Base-by-base conservation (phyloP, 768 basidiomycete species). In the Macrolepiota dolichaula region DNA sequence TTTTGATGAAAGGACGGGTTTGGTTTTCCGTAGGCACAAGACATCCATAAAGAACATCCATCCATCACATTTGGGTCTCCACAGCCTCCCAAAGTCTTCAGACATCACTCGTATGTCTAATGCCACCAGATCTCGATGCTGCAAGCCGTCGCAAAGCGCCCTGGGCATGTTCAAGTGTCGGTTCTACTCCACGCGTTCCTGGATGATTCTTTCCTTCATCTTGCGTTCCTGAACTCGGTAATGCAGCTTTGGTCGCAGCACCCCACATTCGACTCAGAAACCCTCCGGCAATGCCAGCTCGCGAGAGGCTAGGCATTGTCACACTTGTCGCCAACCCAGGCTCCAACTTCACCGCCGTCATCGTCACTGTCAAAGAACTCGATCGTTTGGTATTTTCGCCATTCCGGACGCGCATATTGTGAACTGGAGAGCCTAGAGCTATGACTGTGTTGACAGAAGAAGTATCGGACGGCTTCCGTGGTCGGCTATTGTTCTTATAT, bases 201-300 rank as follows among this genome's bases (percentile, higher is more conserved):
- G 12, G 4, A 36, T 32, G 15, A 15, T 40, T 15, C 42, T 36
- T 54, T n/a, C 51, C 44, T 35, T 29, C 40, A 32, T 59, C 50
- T 17, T 38, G 49, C 24, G 24, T 24, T 29, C 49, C 57, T 25
- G 57, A 59, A 42, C 22, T 46, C 15, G 52, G 29, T 51, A 63
- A 40, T 40, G 46, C 46, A 35, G 59, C 53, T 24, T 61, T 61
- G 5, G 59, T 61, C 46, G 86, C 85, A 11, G 82, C 85, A 37
- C 82, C 89, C 85, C 88, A 89, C 86, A 91, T 88, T 29, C 89
- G 80, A 65, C 85, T 89, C 52, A 90, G 75, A 70, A 91, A 87
- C 24, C 82, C 78, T 10, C 78, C 79, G 25, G 81, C 67, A 24
- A 71, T 65, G 71, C 44, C 65, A 52, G 51, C 71, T 69, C 52